phyloP scores from a whole-genome alignment of 2,329 filamentous ascomycete genomes.

The Aspergillus fumigatiaffinis region DNA sequence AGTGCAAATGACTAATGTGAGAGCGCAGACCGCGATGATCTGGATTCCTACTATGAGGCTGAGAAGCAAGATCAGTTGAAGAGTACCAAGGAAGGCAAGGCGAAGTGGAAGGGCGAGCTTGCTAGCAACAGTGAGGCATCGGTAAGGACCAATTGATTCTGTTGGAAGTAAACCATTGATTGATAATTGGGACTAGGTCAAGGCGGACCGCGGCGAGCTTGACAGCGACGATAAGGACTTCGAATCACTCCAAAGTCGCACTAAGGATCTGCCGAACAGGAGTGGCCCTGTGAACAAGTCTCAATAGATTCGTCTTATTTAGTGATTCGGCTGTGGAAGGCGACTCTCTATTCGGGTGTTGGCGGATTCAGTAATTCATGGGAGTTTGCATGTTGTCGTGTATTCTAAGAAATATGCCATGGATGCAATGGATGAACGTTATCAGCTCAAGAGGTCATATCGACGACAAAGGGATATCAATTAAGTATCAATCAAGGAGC shows the following conservation, averaged over 20 bases:
- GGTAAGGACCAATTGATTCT: constrained; percentile 43
- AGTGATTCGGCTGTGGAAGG: neutral
- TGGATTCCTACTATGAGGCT: constrained; percentile 43
- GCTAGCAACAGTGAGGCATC: constrained; percentile 76
- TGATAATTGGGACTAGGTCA: constrained; percentile 38
- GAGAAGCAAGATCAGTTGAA: constrained; percentile 61
- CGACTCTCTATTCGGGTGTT: neutral
- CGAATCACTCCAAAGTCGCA: constrained; percentile 55
- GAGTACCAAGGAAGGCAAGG: constrained; percentile 55
- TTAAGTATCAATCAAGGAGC: neutral
- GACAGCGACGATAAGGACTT: constrained; percentile 43
- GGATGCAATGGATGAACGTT: neutral
- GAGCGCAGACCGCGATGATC: constrained; percentile 38
- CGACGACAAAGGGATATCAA: neutral
- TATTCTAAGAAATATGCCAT: neutral
- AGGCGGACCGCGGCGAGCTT: constrained; percentile 56
- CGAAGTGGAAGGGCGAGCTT: constrained; percentile 72
- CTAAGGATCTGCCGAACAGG: constrained; percentile 42
- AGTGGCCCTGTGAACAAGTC: constrained; percentile 37
- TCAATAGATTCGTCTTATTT: constrained; percentile 8
- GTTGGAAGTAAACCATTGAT: neutral
- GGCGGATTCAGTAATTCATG: neutral
- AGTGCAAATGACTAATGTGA: neutral
- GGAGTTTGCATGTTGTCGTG: neutral
- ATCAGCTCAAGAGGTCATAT: neutral